These are phyloP conservation scores for Populus tomentosa DNA, from an alignment of 441 rosid genomes.

Conservation along the genomic window DNA sequence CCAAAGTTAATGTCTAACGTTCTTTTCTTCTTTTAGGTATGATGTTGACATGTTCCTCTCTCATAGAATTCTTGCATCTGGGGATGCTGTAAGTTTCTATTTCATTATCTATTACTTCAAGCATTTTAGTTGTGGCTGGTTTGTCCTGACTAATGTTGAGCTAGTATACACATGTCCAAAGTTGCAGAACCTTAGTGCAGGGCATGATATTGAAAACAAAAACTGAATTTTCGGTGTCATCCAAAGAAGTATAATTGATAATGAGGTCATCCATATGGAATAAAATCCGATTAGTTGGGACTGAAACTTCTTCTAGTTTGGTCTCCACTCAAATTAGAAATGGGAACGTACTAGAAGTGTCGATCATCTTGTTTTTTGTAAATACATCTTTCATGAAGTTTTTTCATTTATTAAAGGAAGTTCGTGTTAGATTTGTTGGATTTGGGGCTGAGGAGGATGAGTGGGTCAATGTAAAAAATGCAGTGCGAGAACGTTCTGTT, in stretches of 20 bases:
- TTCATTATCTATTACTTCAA: not conserved
- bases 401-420: conserved; percentile 50
- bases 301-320: not conserved
- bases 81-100: conserved; percentile 53
- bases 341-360: not conserved
- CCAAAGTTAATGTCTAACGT: not conserved
- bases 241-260: not conserved
- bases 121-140: not conserved
- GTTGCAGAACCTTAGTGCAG: not conserved
- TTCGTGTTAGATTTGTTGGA: conserved; percentile 62
- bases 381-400: conserved; percentile 15
- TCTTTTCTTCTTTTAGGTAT: conserved; percentile 39
- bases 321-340: not conserved
- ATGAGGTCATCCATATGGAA: not conserved
- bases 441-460: conserved; percentile 71
- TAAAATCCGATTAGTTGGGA: not conserved
- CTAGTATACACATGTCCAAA: not conserved
- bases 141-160: not conserved
- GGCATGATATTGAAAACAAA: not conserved
- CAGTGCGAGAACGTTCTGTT: conserved; percentile 52
- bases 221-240: not conserved
- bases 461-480: conserved; percentile 49
- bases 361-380: not conserved
- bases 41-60: conserved; percentile 51
- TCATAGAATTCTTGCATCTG: conserved; percentile 44